Evolutionary conservation across 164 flowering plant genomes (phyloP).

Genomic region (Aristolochia fimbriata): DNA sequence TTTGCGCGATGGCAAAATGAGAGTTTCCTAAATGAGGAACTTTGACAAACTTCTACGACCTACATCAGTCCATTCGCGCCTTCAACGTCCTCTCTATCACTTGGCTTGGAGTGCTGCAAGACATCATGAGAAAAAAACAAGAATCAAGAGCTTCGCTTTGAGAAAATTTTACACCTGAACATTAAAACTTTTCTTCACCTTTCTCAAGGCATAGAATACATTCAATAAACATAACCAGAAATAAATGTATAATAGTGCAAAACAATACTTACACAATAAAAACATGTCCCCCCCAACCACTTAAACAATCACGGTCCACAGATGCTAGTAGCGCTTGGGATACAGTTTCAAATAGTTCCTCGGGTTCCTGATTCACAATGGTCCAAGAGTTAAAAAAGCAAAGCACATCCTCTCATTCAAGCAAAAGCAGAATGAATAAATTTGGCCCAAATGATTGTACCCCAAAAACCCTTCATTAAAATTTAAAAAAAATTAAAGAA

Average conservation of each 20-base stretch:
- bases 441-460: no score
- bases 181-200: no score
- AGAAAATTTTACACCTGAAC: no score
- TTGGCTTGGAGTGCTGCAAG: slow-evolving; percentile 78
- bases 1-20: no score
- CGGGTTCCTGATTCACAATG: slow-evolving; percentile 53
- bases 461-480: no score
- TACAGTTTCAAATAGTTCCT: slow-evolving; percentile 80
- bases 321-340: slow-evolving; percentile 87
- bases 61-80: slow-evolving; percentile 77
- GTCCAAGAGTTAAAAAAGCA: background rate
- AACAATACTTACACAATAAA: slow-evolving; percentile 67
- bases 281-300: slow-evolving; percentile 98
- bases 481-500: no score
- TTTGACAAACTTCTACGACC: no score
- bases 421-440: no score
- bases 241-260: background rate
- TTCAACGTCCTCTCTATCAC: slow-evolving; percentile 70
- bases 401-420: no score
- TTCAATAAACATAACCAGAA: background rate
- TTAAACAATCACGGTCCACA: slow-evolving; percentile 86
- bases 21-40: no score
- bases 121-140: slow-evolving; percentile 1
- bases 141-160: no score
- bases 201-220: no score